These are phyloP conservation scores for Scleromitrula shiraiana DNA, from an alignment of 2,329 filamentous ascomycete species.

Conservation along the genomic window DNA sequence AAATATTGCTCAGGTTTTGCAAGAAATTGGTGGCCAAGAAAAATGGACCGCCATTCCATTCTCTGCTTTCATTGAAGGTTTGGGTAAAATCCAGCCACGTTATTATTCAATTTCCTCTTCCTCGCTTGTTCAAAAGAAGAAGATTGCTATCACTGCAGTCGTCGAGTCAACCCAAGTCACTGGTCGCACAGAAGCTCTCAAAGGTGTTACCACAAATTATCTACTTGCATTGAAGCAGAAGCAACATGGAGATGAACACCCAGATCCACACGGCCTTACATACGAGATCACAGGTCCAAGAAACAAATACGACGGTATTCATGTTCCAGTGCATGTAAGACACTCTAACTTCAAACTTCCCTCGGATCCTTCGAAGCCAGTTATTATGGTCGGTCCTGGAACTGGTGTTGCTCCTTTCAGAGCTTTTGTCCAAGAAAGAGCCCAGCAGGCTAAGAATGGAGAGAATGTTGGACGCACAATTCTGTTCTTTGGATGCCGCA, in stretches of 20 bases:
- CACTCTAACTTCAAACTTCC: conserved; percentile 99
- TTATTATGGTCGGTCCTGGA: conserved; percentile 94
- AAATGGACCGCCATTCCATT: conserved; percentile 84
- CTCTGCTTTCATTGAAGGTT: conserved; percentile 85
- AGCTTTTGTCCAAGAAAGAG: conserved; percentile 89
- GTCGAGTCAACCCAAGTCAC: conserved; percentile 78
- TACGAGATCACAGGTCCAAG: conserved; percentile 84
- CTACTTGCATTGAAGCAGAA: conserved; percentile 91
- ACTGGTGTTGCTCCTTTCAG: conserved; percentile 96
- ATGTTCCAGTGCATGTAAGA: conserved; percentile 89
- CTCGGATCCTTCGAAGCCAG: conserved; percentile 84
- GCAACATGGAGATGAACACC: conserved; percentile 79
- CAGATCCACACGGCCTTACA: conserved; percentile 73
- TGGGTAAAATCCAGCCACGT: conserved; percentile 91
- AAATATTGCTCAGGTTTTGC: conserved; percentile 82
- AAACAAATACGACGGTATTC: conserved; percentile 95
- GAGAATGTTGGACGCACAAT: conserved; percentile 79
- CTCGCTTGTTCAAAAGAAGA: conserved; percentile 80
- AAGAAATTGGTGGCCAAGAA: conserved; percentile 62
- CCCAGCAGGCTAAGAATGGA: conserved; percentile 71
- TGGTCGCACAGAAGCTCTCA: conserved; percentile 69
- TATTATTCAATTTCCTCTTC: conserved; percentile 99
- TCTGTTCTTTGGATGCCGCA: conserved; percentile 93
- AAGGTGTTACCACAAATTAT: conserved; percentile 96
- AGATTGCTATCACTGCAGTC: conserved; percentile 90